Conservation (phyloP, 768 basidiomycete species). For the Podaxis mareebaensis region DNA sequence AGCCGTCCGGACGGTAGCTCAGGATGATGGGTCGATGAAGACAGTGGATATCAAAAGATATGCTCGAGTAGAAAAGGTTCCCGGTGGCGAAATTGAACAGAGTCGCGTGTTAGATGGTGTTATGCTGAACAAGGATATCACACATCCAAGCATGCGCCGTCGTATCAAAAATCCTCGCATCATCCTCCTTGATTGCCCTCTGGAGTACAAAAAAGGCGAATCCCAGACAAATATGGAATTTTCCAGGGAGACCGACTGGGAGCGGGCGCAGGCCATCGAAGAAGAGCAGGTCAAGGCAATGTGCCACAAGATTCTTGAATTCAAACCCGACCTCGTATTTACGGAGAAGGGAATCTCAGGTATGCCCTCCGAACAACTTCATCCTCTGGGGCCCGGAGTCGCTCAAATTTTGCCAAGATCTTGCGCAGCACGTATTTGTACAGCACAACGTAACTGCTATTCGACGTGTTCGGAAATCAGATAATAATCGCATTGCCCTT, state of each 20-base stretch:
- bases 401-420: conserved; percentile 49
- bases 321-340: conserved; percentile 93
- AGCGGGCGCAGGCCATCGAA: conserved; percentile 88
- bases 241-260: conserved; percentile 91
- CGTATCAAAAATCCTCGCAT: conserved; percentile 89
- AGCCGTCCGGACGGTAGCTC: conserved; percentile 87
- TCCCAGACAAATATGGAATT: conserved; percentile 99
- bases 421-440: conserved; percentile 88
- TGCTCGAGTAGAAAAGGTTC: conserved; percentile 95
- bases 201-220: conserved; percentile 99
- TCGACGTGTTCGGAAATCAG: conserved; percentile 96
- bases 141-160: conserved; percentile 94
- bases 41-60: conserved; percentile 99
- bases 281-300: conserved; percentile 94
- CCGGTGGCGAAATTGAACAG: conserved; percentile 96
- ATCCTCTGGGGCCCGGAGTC: not conserved
- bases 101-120: conserved; percentile 85
- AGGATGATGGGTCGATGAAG: conserved; percentile 66
- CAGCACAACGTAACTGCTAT: conserved; percentile 90
- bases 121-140: conserved; percentile 99
- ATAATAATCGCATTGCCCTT: conserved; percentile 97
- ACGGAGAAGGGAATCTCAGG: conserved; percentile 99
- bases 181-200: conserved; percentile 87
- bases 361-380: conserved; percentile 35
- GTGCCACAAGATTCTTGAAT: conserved; percentile 83